phyloP scores from a whole-genome alignment of 306 rosid species.

The Corylus avellana region DNA sequence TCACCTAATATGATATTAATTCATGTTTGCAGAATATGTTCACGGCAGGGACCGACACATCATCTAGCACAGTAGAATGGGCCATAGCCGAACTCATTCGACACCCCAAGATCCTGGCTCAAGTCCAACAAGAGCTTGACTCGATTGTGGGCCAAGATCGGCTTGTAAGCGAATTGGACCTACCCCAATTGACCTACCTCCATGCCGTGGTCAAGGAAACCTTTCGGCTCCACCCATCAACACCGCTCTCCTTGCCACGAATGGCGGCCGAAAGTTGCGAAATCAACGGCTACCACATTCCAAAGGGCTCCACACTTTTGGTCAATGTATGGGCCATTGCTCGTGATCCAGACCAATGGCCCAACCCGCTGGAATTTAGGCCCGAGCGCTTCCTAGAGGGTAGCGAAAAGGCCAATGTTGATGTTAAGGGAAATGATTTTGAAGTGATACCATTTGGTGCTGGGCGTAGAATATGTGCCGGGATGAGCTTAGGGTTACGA shows the following conservation, averaged over 20 bases:
- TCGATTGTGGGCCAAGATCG: slow-evolving; percentile 54
- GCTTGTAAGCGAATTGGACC: slow-evolving; percentile 51
- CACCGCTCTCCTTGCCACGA: slow-evolving; percentile 82
- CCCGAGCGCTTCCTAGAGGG: slow-evolving; percentile 72
- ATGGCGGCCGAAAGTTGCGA: slow-evolving; percentile 51
- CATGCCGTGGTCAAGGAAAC: slow-evolving; percentile 84
- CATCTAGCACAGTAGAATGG: slow-evolving; percentile 89
- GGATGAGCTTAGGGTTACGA: slow-evolving; percentile 61
- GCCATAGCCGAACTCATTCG: slow-evolving; percentile 60
- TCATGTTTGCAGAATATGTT: slow-evolving; percentile 53
- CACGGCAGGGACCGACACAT: slow-evolving; percentile 71
- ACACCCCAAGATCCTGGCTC: slow-evolving; percentile 46
- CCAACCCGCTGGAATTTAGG: slow-evolving; percentile 51
- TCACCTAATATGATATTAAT: too few relatives aligned
- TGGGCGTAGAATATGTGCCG: slow-evolving; percentile 77
- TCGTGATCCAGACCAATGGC: slow-evolving; percentile 69
- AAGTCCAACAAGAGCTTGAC: slow-evolving; percentile 62
- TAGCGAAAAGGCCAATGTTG: slow-evolving; percentile 57
- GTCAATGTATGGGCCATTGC: slow-evolving; percentile 83
- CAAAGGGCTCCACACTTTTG: slow-evolving; percentile 68
- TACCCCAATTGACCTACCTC: slow-evolving; percentile 53
- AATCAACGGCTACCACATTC: slow-evolving; percentile 60
- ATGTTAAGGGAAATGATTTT: slow-evolving; percentile 65
- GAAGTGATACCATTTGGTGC: slow-evolving; percentile 84
- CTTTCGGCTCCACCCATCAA: slow-evolving; percentile 82